Base-by-base conservation (phyloP, 2,329 filamentous ascomycete species). In the Trichoderma breve region DNA sequence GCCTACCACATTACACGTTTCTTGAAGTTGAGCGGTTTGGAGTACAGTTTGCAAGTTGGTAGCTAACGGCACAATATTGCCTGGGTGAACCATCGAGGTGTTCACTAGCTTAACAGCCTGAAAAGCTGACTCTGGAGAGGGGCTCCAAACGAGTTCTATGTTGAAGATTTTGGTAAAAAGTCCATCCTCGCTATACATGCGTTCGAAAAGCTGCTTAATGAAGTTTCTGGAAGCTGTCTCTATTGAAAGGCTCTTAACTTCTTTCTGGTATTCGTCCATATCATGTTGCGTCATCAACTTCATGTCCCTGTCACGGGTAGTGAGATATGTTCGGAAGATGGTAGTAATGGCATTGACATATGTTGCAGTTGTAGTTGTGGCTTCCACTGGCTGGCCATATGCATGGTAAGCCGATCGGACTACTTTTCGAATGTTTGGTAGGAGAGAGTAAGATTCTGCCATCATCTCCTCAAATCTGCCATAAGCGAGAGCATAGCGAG, bases 381-480 rank as follows among this genome's bases (percentile, higher is more conserved):
- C 74, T 6, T 83, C 77, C 24, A 83, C 80, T 3, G 84, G 82
- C 32, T 84, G 83, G 18, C 88, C 88, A 30, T 83, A 82, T 57
- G 84, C 79, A 73, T 88, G 86, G 75, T 88, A 90, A 21, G 85
- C 87, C 57, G 82, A 84, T 28, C 82, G 82, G 6, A 87, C 80
- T 9, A 88, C 83, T 67, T 83, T 83, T 73, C 88, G 87, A 14
- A 89, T 81, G 73, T 90, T 90, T 0, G 86, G 85, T 6, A 90
- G 81, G 30, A 90, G 76, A 3, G 85, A 84, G 76, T 88, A 88
- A 3, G 87, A 87, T 34, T 89, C 87, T 2, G 86, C 79, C 21
- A 90, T 81, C 81, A 88, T 85, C 76, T 90, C 87, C 70, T 88
- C 86, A 57, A 88, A 90, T 3, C 88, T 86, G 7, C 87, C 88